Percentiles rank a stretch among this genome's conserved stretches.
phyloP scores from a whole-genome alignment of 805 yeast species.

The Candida coquimbonensis region DNA sequence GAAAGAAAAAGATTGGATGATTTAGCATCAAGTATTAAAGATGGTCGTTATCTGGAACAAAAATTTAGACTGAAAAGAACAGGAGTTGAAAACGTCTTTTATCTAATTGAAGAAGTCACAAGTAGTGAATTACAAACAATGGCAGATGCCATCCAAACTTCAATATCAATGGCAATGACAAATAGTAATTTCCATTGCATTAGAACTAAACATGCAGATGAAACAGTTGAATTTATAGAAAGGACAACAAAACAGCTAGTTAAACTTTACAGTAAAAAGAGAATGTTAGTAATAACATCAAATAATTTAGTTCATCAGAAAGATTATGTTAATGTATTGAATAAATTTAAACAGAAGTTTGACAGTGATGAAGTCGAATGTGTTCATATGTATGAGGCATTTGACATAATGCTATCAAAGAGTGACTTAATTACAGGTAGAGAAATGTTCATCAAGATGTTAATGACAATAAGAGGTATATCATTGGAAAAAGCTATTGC shows the following conservation, averaged over 20 bases:
- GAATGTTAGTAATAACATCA: slow-evolving; percentile 47
- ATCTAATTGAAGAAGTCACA: slow-evolving; percentile 72
- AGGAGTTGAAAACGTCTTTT: slow-evolving; percentile 60
- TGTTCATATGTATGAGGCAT: slow-evolving; percentile 44
- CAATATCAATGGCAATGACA: slow-evolving; percentile 63
- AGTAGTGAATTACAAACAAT: slow-evolving; percentile 36
- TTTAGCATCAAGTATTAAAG: slow-evolving; percentile 71
- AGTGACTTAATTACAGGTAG: slow-evolving; percentile 61
- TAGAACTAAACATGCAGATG: slow-evolving; percentile 65
- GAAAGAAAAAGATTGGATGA: slow-evolving; percentile 91
- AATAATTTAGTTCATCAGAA: slow-evolving; percentile 40
- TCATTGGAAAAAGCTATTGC: slow-evolving; percentile 79
- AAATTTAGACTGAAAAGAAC: slow-evolving; percentile 67
- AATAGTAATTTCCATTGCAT: slow-evolving; percentile 61
- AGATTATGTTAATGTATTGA: slow-evolving; percentile 38
- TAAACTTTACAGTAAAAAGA: slow-evolving; percentile 30
- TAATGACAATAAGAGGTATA: slow-evolving; percentile 75
- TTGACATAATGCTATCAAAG: slow-evolving; percentile 65
- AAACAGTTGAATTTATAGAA: slow-evolving; percentile 56
- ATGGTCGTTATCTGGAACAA: slow-evolving; percentile 87
- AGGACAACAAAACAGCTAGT: slow-evolving; percentile 40
- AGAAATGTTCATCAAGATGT: slow-evolving; percentile 68
- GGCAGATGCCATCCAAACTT: slow-evolving; percentile 66
- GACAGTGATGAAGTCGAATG: slow-evolving; percentile 29
- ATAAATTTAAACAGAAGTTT: slow-evolving; percentile 39